phyloP scores from a whole-genome alignment of 2,329 filamentous ascomycete genomes.

The Dactylellina drechsleri region DNA sequence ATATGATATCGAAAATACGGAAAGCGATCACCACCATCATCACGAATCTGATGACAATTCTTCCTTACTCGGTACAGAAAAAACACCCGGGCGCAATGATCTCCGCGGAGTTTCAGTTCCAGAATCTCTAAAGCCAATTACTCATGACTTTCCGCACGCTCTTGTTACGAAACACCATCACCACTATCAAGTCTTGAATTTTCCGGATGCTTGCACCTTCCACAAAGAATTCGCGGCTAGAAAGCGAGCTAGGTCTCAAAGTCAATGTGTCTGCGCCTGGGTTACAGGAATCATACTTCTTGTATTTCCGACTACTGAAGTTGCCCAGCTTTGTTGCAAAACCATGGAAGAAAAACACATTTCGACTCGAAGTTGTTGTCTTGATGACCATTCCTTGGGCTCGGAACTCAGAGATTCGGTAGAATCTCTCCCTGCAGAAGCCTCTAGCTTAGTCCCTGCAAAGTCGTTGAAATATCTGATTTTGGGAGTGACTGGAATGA shows the following conservation, averaged over 20 bases:
- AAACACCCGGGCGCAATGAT: slow-evolving; percentile 2
- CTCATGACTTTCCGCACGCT: slow-evolving; percentile 26
- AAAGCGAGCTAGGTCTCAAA: slow-evolving; percentile 1
- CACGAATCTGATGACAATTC: neutral
- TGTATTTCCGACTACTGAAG: slow-evolving; percentile 20
- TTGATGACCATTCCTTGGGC: slow-evolving; percentile 31
- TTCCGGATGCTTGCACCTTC: slow-evolving; percentile 19
- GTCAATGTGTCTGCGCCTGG: slow-evolving; percentile 29
- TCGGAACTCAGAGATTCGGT: slow-evolving; percentile 29
- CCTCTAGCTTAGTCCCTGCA: neutral
- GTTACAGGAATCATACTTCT: slow-evolving; percentile 32
- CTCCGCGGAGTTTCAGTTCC: slow-evolving; percentile 1
- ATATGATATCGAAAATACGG: slow-evolving; percentile 3
- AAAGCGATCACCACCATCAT: neutral
- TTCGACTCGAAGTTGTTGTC: slow-evolving; percentile 15
- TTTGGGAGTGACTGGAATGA: slow-evolving; percentile 70
- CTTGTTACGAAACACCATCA: slow-evolving; percentile 35
- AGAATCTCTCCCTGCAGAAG: slow-evolving; percentile 34
- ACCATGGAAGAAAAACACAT: slow-evolving; percentile 5
- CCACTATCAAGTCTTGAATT: slow-evolving; percentile 21
- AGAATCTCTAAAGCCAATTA: slow-evolving; percentile 2
- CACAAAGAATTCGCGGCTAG: slow-evolving; percentile 19
- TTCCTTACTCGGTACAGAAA: neutral
- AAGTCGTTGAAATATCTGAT: slow-evolving; percentile 30
- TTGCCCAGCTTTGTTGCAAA: slow-evolving; percentile 33